Percentiles rank a stretch among this genome's conserved stretches.
phyloP scores from a whole-genome alignment of 1,139 yeast species.

The Casaregolazyma lundiana region DNA sequence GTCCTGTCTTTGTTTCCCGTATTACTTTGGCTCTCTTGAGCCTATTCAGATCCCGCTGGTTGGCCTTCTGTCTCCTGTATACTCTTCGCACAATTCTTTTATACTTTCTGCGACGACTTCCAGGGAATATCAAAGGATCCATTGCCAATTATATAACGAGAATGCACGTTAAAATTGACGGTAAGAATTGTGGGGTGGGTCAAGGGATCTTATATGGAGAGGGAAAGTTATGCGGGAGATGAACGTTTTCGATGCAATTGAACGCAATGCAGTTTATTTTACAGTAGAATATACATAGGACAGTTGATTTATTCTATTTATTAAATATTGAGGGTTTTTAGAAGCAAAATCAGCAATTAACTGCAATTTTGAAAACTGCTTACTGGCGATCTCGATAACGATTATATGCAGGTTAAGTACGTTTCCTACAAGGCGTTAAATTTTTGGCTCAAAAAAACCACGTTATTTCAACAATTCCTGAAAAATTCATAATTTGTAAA shows the following conservation, averaged over 20 bases:
- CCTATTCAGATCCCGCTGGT: not conserved
- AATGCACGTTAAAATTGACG: not conserved
- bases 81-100: constrained; percentile 3
- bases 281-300: no score
- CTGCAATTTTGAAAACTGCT: no score
- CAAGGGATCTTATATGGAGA: no score
- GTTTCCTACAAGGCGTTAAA: not conserved
- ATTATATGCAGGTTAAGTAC: not conserved
- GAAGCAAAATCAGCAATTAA: no score
- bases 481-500: not conserved
- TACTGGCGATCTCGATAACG: no score
- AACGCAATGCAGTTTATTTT: no score
- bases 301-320: no score
- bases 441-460: not conserved
- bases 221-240: no score
- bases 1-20: not conserved
- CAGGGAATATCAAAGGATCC: constrained; percentile 9
- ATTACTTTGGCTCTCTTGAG: not conserved
- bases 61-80: constrained; percentile 2
- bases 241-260: no score
- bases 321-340: no score
- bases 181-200: no score
- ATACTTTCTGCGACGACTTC: constrained; percentile 4
- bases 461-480: not conserved
- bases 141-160: not conserved